Evolutionary conservation across 2,329 filamentous ascomycete species (phyloP).

Genomic region (Fusarium equiseti): DNA sequence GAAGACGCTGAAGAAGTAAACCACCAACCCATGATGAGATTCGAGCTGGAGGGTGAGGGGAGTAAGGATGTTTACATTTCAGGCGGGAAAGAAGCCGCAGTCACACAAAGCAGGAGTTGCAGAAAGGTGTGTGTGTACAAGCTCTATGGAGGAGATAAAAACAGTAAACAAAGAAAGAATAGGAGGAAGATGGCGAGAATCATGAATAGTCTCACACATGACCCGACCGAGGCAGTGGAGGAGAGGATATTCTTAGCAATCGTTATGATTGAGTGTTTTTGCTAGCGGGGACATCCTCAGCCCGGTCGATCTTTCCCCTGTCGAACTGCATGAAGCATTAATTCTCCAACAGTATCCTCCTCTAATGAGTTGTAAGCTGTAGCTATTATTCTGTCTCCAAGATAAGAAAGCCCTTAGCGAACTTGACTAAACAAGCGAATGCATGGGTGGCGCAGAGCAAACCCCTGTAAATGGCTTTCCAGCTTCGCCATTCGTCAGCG

Average conservation of each 20-base stretch:
- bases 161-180: slow-evolving; percentile 13
- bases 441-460: slow-evolving; percentile 11
- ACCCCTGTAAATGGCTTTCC: slow-evolving; percentile 25
- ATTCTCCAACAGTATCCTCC: accelerated
- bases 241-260: slow-evolving; percentile 41
- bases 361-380: accelerated
- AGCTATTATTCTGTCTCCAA: background rate
- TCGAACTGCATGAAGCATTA: slow-evolving; percentile 9
- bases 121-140: background rate
- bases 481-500: slow-evolving; percentile 31
- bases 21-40: slow-evolving; percentile 12
- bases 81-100: background rate
- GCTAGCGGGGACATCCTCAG: slow-evolving; percentile 16
- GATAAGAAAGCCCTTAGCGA: slow-evolving; percentile 20
- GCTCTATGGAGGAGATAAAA: background rate
- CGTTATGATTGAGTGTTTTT: slow-evolving; percentile 23
- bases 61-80: slow-evolving; percentile 9
- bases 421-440: slow-evolving; percentile 22
- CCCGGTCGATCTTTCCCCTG: slow-evolving; percentile 38
- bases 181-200: slow-evolving; percentile 20
- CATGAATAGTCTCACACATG: slow-evolving; percentile 31
- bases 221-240: slow-evolving; percentile 22
- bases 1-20: background rate
- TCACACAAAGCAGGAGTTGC: background rate
- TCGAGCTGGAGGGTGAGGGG: background rate